A percentile compares a stretch with the other conserved stretches of the same genome.
These are phyloP conservation scores for Aspergillus hancockii DNA, from an alignment of 495 filamentous ascomycete species.

Conservation along the genomic window DNA sequence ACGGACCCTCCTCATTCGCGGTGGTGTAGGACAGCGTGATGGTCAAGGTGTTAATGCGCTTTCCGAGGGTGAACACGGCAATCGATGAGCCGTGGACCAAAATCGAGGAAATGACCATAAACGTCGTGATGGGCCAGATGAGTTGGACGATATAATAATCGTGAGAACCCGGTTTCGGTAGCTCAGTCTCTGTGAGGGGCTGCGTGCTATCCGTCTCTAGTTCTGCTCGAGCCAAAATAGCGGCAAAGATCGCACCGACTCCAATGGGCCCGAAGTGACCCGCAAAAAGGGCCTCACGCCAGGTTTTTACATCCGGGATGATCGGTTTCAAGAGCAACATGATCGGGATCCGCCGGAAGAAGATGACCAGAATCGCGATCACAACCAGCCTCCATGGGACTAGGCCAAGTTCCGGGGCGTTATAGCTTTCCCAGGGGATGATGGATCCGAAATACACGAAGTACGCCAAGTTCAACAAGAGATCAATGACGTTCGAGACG, in stretches of 20 bases:
- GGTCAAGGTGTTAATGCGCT: constrained; percentile 95
- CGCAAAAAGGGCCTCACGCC: constrained; percentile 96
- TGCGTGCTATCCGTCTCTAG: constrained; percentile 72
- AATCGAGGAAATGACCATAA: constrained; percentile 93
- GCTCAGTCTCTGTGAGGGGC: constrained; percentile 63
- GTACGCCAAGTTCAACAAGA: constrained; percentile 94
- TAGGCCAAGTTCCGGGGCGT: constrained; percentile 66
- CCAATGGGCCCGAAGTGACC: constrained; percentile 99
- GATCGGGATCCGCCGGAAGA: constrained; percentile 95
- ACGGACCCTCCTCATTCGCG: constrained; percentile 83
- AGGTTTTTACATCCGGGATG: constrained; percentile 97
- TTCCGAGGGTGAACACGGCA: constrained; percentile 96
- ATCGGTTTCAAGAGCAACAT: constrained; percentile 91
- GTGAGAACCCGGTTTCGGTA: constrained; percentile 51
- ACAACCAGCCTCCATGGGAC: constrained; percentile 87
- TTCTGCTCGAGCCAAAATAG: constrained; percentile 87
- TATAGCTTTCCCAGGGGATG: constrained; percentile 91
- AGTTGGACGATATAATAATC: constrained; percentile 73
- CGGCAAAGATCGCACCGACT: constrained; percentile 94
- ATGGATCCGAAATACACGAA: constrained; percentile 98
- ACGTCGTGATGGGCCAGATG: constrained; percentile 96
- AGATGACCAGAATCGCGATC: constrained; percentile 85
- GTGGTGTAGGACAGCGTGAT: constrained; percentile 94
- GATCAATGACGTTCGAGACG: constrained; percentile 98
- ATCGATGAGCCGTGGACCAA: constrained; percentile 96